These are phyloP conservation scores for Pinus albicaulis DNA, from an alignment of 75 land plant species.

Conservation along the genomic window DNA sequence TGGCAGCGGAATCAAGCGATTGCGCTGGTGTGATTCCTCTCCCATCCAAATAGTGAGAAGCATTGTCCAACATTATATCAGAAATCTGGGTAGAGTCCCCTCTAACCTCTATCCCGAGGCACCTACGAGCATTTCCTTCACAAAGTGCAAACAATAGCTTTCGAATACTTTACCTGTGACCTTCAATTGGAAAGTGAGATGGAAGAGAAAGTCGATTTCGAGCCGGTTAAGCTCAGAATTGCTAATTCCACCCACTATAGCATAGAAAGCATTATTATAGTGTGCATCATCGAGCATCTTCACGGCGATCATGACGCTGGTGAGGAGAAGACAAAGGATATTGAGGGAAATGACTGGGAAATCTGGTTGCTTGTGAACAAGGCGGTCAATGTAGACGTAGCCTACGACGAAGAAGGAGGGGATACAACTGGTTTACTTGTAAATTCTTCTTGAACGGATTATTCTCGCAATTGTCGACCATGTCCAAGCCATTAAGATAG, in stretches of 20 bases:
- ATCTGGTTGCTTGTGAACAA: constrained; percentile 43
- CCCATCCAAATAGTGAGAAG: too few relatives aligned
- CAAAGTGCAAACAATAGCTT: constrained; percentile 68
- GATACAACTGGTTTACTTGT: constrained; percentile 70
- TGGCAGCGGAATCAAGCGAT: too few relatives aligned
- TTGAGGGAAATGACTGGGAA: constrained; percentile 74
- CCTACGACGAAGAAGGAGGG: constrained; percentile 86
- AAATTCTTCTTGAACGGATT: too few relatives aligned
- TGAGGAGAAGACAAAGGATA: constrained; percentile 72
- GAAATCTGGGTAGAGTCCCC: not conserved
- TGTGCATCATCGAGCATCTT: constrained; percentile 89
- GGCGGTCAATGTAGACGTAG: constrained; percentile 66
- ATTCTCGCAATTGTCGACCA: too few relatives aligned
- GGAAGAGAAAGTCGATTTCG: constrained; percentile 73
- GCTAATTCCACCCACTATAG: constrained; percentile 80
- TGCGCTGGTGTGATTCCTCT: too few relatives aligned
- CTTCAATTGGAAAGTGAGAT: constrained; percentile 61
- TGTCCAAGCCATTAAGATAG: too few relatives aligned
- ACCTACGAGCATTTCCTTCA: constrained; percentile 35
- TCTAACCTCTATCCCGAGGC: not conserved
- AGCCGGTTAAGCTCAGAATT: constrained; percentile 67
- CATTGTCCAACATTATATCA: too few relatives aligned
- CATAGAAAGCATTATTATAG: constrained; percentile 73
- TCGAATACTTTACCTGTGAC: constrained; percentile 66
- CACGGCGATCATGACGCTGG: constrained; percentile 77